phyloP scores from a whole-genome alignment of 2,329 filamentous ascomycete genomes.

The Aspergillus luchuensis region DNA sequence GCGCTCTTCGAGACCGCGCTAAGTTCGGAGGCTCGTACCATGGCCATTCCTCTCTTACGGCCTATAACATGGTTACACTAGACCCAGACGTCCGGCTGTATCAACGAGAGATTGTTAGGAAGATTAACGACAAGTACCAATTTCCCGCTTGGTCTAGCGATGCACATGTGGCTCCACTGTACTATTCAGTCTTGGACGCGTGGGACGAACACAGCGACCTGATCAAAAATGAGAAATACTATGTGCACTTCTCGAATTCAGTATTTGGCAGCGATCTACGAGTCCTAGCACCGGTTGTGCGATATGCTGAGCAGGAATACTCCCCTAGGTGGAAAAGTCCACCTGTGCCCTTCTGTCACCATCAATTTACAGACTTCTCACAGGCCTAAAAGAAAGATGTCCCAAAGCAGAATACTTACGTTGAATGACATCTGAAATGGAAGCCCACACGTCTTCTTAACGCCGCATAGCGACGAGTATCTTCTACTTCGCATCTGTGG shows the following conservation, averaged over 20 bases:
- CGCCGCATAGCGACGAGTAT: no score
- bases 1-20: constrained; percentile 1
- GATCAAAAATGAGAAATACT: constrained; percentile 14
- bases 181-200: constrained; percentile 4
- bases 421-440: no score
- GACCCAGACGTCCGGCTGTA: neutral
- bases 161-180: constrained; percentile 4
- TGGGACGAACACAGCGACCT: constrained; percentile 14
- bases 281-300: constrained; percentile 13
- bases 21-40: constrained; percentile 12
- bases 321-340: constrained; percentile 7
- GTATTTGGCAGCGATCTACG: constrained; percentile 12
- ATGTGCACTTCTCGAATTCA: constrained; percentile 12
- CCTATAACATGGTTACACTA: neutral
- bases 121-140: constrained; percentile 9
- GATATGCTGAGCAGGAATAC: constrained; percentile 10
- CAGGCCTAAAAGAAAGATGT: no score
- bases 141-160: constrained; percentile 6
- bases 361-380: neutral
- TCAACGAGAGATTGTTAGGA: constrained; percentile 10
- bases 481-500: no score
- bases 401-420: no score
- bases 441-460: no score
- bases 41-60: neutral
- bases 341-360: constrained; percentile 8